Percentiles rank a stretch among this genome's conserved stretches.
Conservation (phyloP, 139 green algal genomes). For the Coelastrella sp. region DNA sequence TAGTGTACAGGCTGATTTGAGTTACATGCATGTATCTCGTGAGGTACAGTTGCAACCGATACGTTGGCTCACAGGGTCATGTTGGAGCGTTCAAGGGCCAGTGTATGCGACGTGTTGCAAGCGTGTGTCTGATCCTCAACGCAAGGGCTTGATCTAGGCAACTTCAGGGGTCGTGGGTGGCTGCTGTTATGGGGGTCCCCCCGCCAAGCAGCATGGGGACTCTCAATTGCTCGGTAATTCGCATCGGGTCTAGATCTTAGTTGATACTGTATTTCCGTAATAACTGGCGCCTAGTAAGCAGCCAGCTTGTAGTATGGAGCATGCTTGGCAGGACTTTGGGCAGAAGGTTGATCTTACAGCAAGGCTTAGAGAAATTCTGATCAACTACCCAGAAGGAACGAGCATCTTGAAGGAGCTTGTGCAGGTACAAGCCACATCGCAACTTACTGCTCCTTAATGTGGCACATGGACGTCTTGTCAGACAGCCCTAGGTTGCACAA, state of each 20-base stretch:
- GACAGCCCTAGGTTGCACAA: neutral
- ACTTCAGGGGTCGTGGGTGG: neutral
- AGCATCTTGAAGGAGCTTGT: conserved; percentile 86
- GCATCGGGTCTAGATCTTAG: neutral
- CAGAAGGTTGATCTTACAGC: conserved; percentile 80
- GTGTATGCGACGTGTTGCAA: no score
- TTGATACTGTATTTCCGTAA: neutral
- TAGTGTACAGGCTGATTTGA: no score
- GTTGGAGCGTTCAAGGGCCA: no score
- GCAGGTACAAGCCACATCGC: conserved; percentile 49
- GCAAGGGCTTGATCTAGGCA: neutral
- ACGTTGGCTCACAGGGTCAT: neutral
- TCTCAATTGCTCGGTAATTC: neutral
- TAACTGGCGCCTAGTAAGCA: neutral
- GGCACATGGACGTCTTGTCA: neutral
- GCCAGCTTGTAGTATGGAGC: neutral
- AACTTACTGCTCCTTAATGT: neutral
- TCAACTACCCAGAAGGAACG: conserved; percentile 83
- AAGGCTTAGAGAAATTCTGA: conserved; percentile 75
- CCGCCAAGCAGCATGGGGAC: neutral
- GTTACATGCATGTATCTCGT: neutral
- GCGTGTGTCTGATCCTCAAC: no score
- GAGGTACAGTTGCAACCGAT: neutral
- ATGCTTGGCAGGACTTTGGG: conserved; percentile 68
- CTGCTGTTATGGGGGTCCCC: neutral